Evolutionary conservation across 305 asterid genomes (phyloP).

Genomic region (Plantago coronopus): DNA sequence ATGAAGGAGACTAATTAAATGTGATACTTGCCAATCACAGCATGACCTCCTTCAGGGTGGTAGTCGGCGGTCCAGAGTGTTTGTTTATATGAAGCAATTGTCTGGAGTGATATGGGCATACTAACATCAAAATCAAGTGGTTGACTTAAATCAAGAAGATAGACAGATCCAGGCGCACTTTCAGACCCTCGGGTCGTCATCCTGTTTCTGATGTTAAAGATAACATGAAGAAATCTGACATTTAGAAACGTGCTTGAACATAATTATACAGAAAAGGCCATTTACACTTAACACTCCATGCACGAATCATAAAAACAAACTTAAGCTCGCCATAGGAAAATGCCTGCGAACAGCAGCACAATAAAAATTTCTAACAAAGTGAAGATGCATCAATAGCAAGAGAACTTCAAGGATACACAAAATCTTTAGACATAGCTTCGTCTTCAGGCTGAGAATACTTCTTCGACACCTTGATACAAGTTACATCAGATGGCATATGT

Average conservation of each 20-base stretch:
- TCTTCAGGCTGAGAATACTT: constrained; percentile 34
- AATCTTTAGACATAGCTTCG: constrained; percentile 33
- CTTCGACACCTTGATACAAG: constrained; percentile 54
- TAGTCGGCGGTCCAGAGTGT: constrained; percentile 84
- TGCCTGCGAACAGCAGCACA: too few relatives aligned
- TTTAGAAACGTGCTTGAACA: background rate
- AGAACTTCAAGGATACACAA: constrained; percentile 65
- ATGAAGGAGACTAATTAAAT: constrained; percentile 18
- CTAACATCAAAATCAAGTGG: constrained; percentile 41
- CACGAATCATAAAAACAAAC: background rate
- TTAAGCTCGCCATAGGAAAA: background rate
- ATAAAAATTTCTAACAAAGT: background rate
- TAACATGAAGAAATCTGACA: constrained; percentile 14
- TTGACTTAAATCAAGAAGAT: constrained; percentile 53
- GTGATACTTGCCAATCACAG: constrained; percentile 61
- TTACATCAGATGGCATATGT: constrained; percentile 55
- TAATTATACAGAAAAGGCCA: constrained; percentile 9
- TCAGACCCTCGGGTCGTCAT: constrained; percentile 83
- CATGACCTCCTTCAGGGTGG: constrained; percentile 51
- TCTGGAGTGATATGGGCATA: constrained; percentile 27
- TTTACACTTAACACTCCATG: background rate
- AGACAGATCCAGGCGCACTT: constrained; percentile 60
- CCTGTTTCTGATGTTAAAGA: constrained; percentile 55
- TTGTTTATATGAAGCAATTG: constrained; percentile 45
- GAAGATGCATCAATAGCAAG: background rate